phyloP scores from a whole-genome alignment of 805 yeast genomes.

The Saturnispora quitensis region DNA sequence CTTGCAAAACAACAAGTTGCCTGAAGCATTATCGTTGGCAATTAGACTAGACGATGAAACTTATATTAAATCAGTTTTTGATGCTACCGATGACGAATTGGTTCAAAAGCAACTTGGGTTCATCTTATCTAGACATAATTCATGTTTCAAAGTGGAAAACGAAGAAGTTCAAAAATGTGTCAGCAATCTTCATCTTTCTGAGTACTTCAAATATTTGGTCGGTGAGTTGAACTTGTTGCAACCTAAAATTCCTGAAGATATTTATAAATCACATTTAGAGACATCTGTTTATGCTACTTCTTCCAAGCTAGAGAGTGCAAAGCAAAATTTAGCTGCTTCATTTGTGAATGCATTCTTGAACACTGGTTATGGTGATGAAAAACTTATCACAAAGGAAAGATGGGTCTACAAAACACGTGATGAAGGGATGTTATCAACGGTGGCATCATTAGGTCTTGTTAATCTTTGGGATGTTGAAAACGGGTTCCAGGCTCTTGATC shows the following conservation, averaged over 20 bases:
- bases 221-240: slow-evolving; percentile 82
- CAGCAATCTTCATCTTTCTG: slow-evolving; percentile 69
- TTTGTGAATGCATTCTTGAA: slow-evolving; percentile 89
- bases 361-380: slow-evolving; percentile 85
- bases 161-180: slow-evolving; percentile 76
- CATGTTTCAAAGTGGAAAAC: slow-evolving; percentile 61
- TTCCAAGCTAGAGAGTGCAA: slow-evolving; percentile 72
- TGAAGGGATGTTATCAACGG: slow-evolving; percentile 82
- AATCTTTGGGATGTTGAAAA: slow-evolving; percentile 86
- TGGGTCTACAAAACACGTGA: slow-evolving; percentile 94
- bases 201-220: slow-evolving; percentile 69
- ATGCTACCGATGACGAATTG: slow-evolving; percentile 63
- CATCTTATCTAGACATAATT: slow-evolving; percentile 78
- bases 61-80: slow-evolving; percentile 70
- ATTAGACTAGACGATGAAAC: slow-evolving; percentile 78
- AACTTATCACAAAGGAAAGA: slow-evolving; percentile 58
- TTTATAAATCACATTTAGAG: slow-evolving; percentile 86
- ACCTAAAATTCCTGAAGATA: slow-evolving; percentile 91
- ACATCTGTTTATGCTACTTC: slow-evolving; percentile 47
- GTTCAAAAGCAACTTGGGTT: slow-evolving; percentile 87
- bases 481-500: slow-evolving; percentile 85
- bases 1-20: slow-evolving; percentile 63
- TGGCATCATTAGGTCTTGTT: slow-evolving; percentile 85
- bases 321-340: slow-evolving; percentile 90
- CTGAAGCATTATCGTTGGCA: slow-evolving; percentile 88